phyloP scores from a whole-genome alignment of 1,284 basidiomycete genomes.

The Cryptococcus jaspeensis region DNA sequence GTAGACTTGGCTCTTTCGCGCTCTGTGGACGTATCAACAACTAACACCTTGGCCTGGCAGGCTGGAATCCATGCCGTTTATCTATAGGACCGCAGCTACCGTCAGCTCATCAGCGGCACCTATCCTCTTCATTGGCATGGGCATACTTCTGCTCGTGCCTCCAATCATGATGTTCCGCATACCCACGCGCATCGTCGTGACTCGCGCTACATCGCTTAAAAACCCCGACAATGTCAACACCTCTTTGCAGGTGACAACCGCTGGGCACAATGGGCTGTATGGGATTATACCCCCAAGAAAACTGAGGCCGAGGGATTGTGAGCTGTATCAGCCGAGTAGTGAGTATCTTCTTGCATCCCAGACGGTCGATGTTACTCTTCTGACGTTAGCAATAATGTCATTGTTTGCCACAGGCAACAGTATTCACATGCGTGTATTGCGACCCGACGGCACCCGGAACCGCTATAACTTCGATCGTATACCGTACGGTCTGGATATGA shows the following conservation, averaged over 20 bases:
- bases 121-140: not conserved
- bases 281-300: not conserved
- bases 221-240: not conserved
- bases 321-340: not conserved
- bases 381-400: not conserved
- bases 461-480: not conserved
- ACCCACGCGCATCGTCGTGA: not conserved
- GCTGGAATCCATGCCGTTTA: not conserved
- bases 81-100: not conserved
- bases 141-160: not conserved
- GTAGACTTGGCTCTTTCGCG: too few species aligned
- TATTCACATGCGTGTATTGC: not conserved
- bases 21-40: too few species aligned
- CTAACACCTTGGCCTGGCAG: too few species aligned
- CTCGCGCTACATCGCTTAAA: not conserved
- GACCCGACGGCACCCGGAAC: not conserved
- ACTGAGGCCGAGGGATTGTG: not conserved
- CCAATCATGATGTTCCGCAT: not conserved
- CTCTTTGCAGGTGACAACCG: not conserved
- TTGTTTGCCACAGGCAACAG: not conserved
- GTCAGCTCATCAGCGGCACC: not conserved
- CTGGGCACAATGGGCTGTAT: not conserved
- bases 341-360: not conserved
- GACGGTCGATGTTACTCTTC: not conserved
- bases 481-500: constrained; percentile 1